phyloP scores from a whole-genome alignment of 805 yeast species.

The Tetrapisispora phaffii region DNA sequence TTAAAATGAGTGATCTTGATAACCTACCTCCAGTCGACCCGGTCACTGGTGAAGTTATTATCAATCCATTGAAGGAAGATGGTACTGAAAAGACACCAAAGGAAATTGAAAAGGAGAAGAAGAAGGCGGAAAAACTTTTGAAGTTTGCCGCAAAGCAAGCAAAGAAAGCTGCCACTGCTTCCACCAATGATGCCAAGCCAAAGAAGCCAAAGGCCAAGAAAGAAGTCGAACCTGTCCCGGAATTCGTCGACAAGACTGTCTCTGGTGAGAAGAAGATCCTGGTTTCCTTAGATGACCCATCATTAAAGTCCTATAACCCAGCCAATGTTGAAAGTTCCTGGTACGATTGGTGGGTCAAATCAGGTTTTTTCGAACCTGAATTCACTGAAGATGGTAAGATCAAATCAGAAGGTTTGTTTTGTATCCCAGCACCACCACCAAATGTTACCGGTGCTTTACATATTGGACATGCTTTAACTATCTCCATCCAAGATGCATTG shows the following conservation, averaged over 20 bases:
- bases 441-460: conserved; percentile 98
- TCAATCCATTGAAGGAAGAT: conserved; percentile 31
- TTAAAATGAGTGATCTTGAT: conserved; percentile 25
- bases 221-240: conserved; percentile 66
- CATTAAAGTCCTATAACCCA: conserved; percentile 90
- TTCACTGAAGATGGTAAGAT: conserved; percentile 61
- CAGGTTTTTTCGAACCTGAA: conserved; percentile 84
- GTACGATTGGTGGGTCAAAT: conserved; percentile 94
- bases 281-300: conserved; percentile 80
- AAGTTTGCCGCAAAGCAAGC: conserved; percentile 76
- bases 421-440: conserved; percentile 98
- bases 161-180: conserved; percentile 41
- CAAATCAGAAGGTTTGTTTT: conserved; percentile 75
- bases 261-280: conserved; percentile 88
- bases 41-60: conserved; percentile 29
- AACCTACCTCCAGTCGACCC: conserved; percentile 30
- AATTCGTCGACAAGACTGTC: conserved; percentile 70
- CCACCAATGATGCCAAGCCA: conserved; percentile 53
- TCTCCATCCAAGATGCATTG: conserved; percentile 87
- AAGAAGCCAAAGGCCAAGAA: conserved; percentile 58
- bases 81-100: conserved; percentile 59
- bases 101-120: conserved; percentile 76
- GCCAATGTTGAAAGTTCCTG: conserved; percentile 89
- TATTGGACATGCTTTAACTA: conserved; percentile 96
- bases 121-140: conserved; percentile 80